Conservation (phyloP, 352 stramenopile genomes). For the Pythium apleroticum region DNA sequence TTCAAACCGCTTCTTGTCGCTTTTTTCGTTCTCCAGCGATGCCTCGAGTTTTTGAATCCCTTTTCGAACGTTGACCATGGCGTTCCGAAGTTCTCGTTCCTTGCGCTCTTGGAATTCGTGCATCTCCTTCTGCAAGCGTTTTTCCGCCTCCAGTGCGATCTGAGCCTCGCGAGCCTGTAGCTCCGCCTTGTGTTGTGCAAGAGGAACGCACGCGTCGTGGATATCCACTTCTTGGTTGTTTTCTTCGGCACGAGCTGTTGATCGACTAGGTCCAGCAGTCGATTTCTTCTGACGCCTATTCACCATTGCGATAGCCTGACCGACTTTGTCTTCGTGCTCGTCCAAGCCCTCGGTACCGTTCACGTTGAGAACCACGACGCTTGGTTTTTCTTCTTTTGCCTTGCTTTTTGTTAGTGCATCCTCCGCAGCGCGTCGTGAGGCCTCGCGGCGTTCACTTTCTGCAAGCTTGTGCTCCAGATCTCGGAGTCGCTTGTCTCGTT, state of each 20-base stretch:
- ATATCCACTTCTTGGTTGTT: constrained; percentile 16
- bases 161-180: constrained; percentile 55
- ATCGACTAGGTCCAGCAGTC: background rate
- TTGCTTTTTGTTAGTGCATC: constrained; percentile 16
- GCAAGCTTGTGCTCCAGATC: constrained; percentile 47
- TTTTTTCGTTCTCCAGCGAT: constrained; percentile 43
- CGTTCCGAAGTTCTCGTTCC: constrained; percentile 59
- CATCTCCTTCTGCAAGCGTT: constrained; percentile 50
- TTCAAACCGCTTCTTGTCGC: constrained; percentile 52
- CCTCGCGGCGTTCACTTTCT: constrained; percentile 48
- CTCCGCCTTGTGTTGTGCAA: constrained; percentile 59
- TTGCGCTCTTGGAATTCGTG: constrained; percentile 67
- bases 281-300: constrained; percentile 19
- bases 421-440: constrained; percentile 10
- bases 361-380: constrained; percentile 64
- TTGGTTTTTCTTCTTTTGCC: constrained; percentile 29
- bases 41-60: constrained; percentile 71
- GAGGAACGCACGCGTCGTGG: constrained; percentile 34
- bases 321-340: constrained; percentile 33
- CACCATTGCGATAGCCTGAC: constrained; percentile 24
- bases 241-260: background rate
- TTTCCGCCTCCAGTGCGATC: constrained; percentile 46
- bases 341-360: constrained; percentile 36
- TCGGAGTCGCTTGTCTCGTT: constrained; percentile 47
- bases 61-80: constrained; percentile 73